Conservation (phyloP, 1,284 basidiomycete species). For the Malassezia sp. region DNA sequence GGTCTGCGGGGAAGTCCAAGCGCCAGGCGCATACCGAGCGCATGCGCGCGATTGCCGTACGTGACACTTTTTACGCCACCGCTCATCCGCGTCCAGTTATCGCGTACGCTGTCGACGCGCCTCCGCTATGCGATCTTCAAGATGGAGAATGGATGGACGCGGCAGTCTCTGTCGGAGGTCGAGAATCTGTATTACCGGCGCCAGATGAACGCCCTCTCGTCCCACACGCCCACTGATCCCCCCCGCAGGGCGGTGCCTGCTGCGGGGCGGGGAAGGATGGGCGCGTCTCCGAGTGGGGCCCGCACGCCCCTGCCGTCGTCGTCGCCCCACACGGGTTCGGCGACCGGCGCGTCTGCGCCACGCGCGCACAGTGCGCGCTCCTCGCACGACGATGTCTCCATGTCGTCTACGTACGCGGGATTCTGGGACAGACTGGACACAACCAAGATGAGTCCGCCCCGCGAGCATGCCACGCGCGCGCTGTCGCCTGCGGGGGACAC, state of each 20-base stretch:
- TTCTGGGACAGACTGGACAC: constrained; percentile 28
- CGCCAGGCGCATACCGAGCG: constrained; percentile 6
- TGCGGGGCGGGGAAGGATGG: too few species aligned
- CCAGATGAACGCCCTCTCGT: neutral
- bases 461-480: neutral
- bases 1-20: constrained; percentile 1
- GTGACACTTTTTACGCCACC: neutral
- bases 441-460: neutral
- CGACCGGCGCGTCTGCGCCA: too few species aligned
- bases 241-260: neutral
- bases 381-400: neutral
- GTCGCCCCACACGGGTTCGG: too few species aligned
- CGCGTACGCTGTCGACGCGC: constrained; percentile 28
- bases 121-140: constrained; percentile 42
- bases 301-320: too few species aligned
- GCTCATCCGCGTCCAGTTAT: constrained; percentile 25
- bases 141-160: constrained; percentile 43
- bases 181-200: constrained; percentile 41
- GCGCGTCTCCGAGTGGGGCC: too few species aligned
- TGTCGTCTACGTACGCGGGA: constrained; percentile 21
- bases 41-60: constrained; percentile 3
- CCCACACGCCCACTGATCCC: neutral
- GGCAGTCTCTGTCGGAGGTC: constrained; percentile 41
- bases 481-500: too few species aligned
- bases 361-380: too few species aligned